These are phyloP conservation scores for Hericium coralloides DNA, from an alignment of 768 basidiomycete species.

Conservation along the genomic window DNA sequence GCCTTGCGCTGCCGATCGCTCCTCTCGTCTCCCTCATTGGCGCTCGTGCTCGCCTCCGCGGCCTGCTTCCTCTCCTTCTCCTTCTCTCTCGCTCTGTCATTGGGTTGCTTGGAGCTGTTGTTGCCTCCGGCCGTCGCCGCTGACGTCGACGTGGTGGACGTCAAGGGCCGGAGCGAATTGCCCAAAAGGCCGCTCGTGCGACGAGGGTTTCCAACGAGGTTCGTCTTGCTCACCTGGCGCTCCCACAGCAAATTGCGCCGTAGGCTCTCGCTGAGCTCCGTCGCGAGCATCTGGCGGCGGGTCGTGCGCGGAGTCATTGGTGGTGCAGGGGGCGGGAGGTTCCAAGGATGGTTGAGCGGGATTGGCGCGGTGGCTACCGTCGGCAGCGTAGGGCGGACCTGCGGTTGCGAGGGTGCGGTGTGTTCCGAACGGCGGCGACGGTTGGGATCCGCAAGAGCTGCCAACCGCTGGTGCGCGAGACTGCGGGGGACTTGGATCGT, in stretches of 20 bases:
- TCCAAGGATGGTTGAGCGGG: conserved; percentile 58
- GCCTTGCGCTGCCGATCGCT: conserved; percentile 24
- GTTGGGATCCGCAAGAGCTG: conserved; percentile 36
- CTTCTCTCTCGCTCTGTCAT: too few relatives aligned
- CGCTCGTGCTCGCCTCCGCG: conserved; percentile 1
- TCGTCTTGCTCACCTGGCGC: conserved; percentile 52
- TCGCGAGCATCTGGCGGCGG: conserved; percentile 72
- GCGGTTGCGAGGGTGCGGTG: conserved; percentile 4
- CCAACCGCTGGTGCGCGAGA: conserved; percentile 59
- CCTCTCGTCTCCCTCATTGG: not conserved
- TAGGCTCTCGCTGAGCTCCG: conserved; percentile 79
- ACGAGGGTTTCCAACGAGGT: conserved; percentile 29
- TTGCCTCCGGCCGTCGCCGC: not conserved
- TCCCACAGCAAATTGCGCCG: conserved; percentile 78
- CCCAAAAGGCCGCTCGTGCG: conserved; percentile 20
- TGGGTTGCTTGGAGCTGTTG: conserved; percentile 32
- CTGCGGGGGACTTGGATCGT: conserved; percentile 53
- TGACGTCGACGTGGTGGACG: conserved; percentile 18
- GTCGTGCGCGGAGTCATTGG: conserved; percentile 84
- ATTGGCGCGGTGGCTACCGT: conserved; percentile 41
- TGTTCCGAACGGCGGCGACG: conserved; percentile 32
- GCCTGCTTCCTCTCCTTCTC: not conserved
- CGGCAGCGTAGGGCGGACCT: conserved; percentile 20
- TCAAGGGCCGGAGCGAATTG: conserved; percentile 25
- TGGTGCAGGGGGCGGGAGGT: conserved; percentile 52